Conservation (phyloP, 2,329 filamentous ascomycete species). For the Aspergillus pseudoglaucus region DNA sequence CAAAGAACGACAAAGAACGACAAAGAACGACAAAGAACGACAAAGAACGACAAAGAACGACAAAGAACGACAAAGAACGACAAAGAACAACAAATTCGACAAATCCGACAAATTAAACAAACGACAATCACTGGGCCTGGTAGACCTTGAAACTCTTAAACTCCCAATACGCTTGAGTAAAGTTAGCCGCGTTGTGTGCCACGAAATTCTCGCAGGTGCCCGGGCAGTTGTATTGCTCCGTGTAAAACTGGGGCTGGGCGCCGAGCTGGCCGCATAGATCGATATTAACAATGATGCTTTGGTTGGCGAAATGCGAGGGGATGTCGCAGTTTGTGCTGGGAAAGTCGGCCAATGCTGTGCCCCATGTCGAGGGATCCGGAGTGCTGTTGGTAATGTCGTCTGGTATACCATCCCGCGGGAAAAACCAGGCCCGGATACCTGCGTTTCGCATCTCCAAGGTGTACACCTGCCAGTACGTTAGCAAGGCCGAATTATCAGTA, state of each 20-base stretch:
- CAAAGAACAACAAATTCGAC: too few relatives aligned
- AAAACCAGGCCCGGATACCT: conserved; percentile 61
- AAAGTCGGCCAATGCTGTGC: conserved; percentile 58
- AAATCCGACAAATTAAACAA: too few relatives aligned
- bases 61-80: too few relatives aligned
- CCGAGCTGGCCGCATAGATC: conserved; percentile 57
- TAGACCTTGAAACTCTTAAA: conserved; percentile 58
- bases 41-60: too few relatives aligned
- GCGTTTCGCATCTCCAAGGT: conserved; percentile 56
- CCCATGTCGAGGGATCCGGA: conserved; percentile 59
- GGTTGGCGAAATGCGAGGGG: conserved; percentile 54
- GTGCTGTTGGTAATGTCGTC: conserved; percentile 44
- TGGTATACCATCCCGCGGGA: conserved; percentile 44
- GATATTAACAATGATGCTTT: conserved; percentile 62
- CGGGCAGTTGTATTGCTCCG: conserved; percentile 36
- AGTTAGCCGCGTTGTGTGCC: conserved; percentile 50
- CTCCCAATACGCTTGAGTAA: conserved; percentile 59
- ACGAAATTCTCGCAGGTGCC: conserved; percentile 54
- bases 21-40: too few relatives aligned
- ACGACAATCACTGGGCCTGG: conserved; percentile 20
- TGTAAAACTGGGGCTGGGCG: conserved; percentile 28
- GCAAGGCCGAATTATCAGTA: neutral
- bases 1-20: too few relatives aligned
- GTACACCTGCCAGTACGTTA: conserved; percentile 36
- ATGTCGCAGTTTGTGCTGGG: conserved; percentile 58